Evolutionary conservation across 23 red algal genomes (phyloP).

Genomic region (Pyropia haitanensis): DNA sequence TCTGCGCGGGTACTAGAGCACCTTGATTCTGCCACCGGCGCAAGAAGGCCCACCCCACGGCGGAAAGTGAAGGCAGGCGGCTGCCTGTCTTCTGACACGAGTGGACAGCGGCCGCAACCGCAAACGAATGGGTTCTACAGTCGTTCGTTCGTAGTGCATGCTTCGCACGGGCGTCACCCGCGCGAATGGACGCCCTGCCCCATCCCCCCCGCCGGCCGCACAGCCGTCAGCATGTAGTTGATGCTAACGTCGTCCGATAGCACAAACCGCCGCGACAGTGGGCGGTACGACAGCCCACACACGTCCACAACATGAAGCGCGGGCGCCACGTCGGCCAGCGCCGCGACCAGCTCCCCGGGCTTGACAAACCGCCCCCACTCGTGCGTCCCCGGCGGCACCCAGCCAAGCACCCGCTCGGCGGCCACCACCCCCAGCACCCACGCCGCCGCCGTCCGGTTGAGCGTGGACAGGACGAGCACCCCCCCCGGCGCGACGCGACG

Average conservation of each 20-base stretch:
- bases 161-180: no score
- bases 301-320: constrained; percentile 23
- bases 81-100: no score
- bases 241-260: constrained; percentile 31
- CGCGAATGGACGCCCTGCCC: no score
- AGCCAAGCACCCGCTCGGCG: constrained; percentile 60
- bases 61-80: no score
- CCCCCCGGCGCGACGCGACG: constrained; percentile 50
- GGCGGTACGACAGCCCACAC: constrained; percentile 42
- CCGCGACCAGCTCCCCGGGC: constrained; percentile 60
- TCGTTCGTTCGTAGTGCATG: no score
- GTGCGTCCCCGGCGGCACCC: constrained; percentile 82
- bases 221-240: constrained; percentile 68
- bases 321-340: constrained; percentile 16
- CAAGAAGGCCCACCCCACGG: no score
- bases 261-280: constrained; percentile 28
- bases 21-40: no score
- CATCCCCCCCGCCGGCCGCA: not conserved
- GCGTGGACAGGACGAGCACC: constrained; percentile 74
- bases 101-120: no score
- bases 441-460: constrained; percentile 57
- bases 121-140: no score
- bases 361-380: constrained; percentile 74
- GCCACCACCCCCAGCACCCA: constrained; percentile 54
- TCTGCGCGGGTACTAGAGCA: no score